Conservation (phyloP, 805 yeast species). For the Candida quercuum region DNA sequence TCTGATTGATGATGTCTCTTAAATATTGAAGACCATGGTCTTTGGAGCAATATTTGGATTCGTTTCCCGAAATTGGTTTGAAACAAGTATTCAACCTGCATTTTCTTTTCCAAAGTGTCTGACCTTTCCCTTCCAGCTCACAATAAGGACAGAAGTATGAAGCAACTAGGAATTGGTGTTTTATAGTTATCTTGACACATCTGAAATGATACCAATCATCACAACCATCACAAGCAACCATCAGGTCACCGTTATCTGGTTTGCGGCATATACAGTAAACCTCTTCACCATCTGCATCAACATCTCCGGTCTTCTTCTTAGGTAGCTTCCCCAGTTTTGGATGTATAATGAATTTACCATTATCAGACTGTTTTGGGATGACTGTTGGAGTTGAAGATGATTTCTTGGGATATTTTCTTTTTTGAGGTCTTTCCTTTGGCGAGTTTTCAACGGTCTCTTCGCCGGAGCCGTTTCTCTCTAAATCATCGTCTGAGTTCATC, state of each 20-base stretch:
- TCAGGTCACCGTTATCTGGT: constrained; percentile 73
- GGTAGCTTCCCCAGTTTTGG: constrained; percentile 26
- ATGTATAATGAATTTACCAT: constrained; percentile 15
- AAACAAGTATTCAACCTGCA: constrained; percentile 60
- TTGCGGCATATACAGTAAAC: constrained; percentile 73
- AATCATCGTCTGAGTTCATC: constrained; percentile 4
- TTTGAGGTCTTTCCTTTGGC: not conserved
- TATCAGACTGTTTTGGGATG: not conserved
- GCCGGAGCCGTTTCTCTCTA: constrained; percentile 2
- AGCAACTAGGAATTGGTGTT: constrained; percentile 50
- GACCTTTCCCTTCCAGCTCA: constrained; percentile 37
- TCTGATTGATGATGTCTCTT: constrained; percentile 3
- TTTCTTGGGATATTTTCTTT: not conserved
- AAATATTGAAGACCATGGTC: constrained; percentile 53
- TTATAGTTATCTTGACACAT: constrained; percentile 58
- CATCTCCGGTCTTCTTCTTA: constrained; percentile 24
- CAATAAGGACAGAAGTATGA: constrained; percentile 74
- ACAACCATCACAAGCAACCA: constrained; percentile 95
- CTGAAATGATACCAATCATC: constrained; percentile 92
- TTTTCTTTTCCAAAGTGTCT: constrained; percentile 67
- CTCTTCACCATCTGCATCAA: constrained; percentile 49
- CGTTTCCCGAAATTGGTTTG: constrained; percentile 39
- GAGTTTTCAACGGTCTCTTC: constrained; percentile 4
- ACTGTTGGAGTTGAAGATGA: not conserved
- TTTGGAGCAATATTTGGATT: constrained; percentile 68